Percentiles rank a stretch among this genome's conserved stretches.
These are phyloP conservation scores for Entonaema liquescens DNA, from an alignment of 495 filamentous ascomycete species.

Conservation along the genomic window DNA sequence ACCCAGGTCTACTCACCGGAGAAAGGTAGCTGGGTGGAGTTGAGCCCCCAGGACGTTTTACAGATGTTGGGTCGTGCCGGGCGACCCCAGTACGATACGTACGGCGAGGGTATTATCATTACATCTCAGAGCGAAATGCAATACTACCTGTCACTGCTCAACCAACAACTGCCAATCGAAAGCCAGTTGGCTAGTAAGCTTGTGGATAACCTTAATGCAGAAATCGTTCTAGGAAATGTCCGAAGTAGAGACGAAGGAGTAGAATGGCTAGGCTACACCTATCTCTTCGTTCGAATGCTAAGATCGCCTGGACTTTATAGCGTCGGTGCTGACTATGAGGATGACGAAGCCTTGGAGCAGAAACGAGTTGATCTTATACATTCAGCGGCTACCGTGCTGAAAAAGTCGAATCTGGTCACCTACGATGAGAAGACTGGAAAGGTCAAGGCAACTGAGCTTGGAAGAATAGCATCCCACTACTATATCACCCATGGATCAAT, in stretches of 20 bases:
- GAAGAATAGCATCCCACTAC: constrained; percentile 95
- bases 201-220: constrained; percentile 96
- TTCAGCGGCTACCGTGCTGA: constrained; percentile 87
- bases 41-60: constrained; percentile 96
- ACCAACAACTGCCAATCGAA: constrained; percentile 97
- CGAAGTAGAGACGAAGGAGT: constrained; percentile 92
- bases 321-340: constrained; percentile 93
- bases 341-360: constrained; percentile 90
- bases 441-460: constrained; percentile 90
- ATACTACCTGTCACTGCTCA: constrained; percentile 95
- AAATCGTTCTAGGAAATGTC: constrained; percentile 96
- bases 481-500: constrained; percentile 98
- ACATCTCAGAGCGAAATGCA: constrained; percentile 94
- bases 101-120: constrained; percentile 98
- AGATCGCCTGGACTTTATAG: constrained; percentile 95
- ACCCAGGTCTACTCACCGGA: constrained; percentile 98
- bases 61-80: constrained; percentile 99
- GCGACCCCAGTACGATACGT: constrained; percentile 95
- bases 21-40: constrained; percentile 97
- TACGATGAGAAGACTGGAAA: constrained; percentile 95
- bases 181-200: constrained; percentile 93
- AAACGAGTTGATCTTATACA: constrained; percentile 97
- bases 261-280: constrained; percentile 98
- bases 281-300: constrained; percentile 97
- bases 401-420: constrained; percentile 86